Base-by-base conservation (phyloP, 768 basidiomycete genomes). In the Mycena pura region DNA sequence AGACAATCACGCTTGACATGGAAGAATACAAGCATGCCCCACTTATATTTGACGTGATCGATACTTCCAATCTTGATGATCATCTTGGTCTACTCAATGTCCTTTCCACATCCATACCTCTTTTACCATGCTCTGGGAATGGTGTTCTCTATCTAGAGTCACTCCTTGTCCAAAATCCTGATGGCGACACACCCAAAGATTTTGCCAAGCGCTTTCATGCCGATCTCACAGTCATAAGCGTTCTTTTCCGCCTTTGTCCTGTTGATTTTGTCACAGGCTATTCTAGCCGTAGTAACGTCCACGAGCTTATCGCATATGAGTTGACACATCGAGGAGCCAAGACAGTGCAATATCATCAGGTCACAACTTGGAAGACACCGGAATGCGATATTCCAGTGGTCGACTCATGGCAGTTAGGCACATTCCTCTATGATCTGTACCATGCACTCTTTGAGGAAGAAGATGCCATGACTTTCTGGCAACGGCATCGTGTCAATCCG, bases 1-100 rank as follows among this genome's bases (percentile, higher is more conserved):
- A 59, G n/a, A 34, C 27, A 15, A 29, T 29, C 25, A 58, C 27
- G 75, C 44, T 63, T 10, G 38, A 59, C 29, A 50, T 14, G 6
- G 27, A 5, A 1, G 61, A 63, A 40, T 63, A 63, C 21, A 28
- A n/a, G 14, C n/a, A 41, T 24, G 50, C 79, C 2, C 82, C 82
- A 1, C 31, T 69, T 9, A 44, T 56, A 2, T 85, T 84, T 64
- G 72, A 79, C 57, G 73, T 81, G 52, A 80, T 85, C 32, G 82
- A 85, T 31, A 80, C 83, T 0, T 84, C 83, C 19, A 84, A 84
- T 57, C 70, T 85, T 25, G 62, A 70, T 1, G 83, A 85, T 64
- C 81, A 82, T 63, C 27, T 80, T n/a, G 84, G 82, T 0, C 67
- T 83, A 11, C 59, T 84, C 19, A 85, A 84, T 51, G 52, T 84